Conservation (phyloP, 208 protist genomes). For the Entamoeba histolytica region DNA sequence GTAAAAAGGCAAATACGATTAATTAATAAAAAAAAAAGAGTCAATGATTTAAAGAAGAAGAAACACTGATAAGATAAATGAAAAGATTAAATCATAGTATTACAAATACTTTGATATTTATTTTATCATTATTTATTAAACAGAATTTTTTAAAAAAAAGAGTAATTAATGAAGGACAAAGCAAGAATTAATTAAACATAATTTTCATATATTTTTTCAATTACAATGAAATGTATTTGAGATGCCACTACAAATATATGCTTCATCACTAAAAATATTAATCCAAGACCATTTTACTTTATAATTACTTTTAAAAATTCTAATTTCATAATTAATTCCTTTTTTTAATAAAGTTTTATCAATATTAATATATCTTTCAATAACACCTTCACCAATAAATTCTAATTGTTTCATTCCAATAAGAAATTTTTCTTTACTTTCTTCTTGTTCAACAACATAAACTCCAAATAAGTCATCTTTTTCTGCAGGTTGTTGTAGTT, state of each 20-base stretch:
- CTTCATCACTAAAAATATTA: not conserved
- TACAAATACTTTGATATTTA: too few relatives aligned
- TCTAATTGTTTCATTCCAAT: not conserved
- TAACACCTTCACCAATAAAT: not conserved
- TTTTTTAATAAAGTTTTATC: not conserved
- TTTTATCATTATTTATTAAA: too few relatives aligned
- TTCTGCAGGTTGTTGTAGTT: not conserved
- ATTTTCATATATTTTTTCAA: too few relatives aligned
- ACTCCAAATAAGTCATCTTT: not conserved
- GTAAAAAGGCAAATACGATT: too few relatives aligned
- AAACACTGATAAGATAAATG: too few relatives aligned
- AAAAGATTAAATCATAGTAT: too few relatives aligned
- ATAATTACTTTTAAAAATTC: not conserved
- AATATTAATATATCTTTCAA: not conserved
- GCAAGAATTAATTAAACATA: too few relatives aligned
- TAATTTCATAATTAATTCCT: not conserved
- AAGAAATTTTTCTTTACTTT: not conserved
- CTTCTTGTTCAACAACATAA: not conserved
- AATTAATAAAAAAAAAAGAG: too few relatives aligned
- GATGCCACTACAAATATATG: not conserved
- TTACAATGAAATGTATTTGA: not conserved
- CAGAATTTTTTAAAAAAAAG: too few relatives aligned
- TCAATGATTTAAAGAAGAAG: too few relatives aligned
- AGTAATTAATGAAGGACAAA: too few relatives aligned
- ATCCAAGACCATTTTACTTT: not conserved